These are phyloP conservation scores for Pleodorina starrii DNA, from an alignment of 139 green algal species.

Conservation along the genomic window DNA sequence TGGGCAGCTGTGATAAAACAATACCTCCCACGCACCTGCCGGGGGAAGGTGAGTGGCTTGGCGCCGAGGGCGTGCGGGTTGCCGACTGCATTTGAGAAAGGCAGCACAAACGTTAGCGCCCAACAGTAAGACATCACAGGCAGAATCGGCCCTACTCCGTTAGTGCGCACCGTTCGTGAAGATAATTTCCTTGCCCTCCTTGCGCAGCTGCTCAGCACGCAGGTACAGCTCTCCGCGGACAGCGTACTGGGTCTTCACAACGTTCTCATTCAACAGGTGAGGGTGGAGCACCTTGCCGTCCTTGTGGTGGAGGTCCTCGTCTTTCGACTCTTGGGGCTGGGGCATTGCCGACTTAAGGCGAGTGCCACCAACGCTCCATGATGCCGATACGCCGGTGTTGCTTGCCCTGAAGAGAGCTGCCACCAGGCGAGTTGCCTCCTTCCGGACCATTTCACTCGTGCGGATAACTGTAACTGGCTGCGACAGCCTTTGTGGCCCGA, in stretches of 20 bases:
- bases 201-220: constrained; percentile 85
- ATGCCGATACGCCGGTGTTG: background rate
- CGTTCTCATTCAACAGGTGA: constrained; percentile 85
- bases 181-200: constrained; percentile 91
- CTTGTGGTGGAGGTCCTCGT: constrained; percentile 60
- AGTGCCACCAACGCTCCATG: constrained; percentile 32
- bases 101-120: too few species aligned
- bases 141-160: too few species aligned
- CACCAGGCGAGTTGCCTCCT: constrained; percentile 24
- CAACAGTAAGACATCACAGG: too few species aligned
- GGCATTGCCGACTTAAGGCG: constrained; percentile 45
- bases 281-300: constrained; percentile 87
- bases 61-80: constrained; percentile 95
- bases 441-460: constrained; percentile 44
- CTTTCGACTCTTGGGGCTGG: constrained; percentile 4
- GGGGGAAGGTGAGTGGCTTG: constrained; percentile 90
- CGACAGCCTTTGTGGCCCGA: too few species aligned
- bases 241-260: constrained; percentile 82
- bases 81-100: constrained; percentile 79
- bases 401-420: constrained; percentile 7
- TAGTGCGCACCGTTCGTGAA: constrained; percentile 94
- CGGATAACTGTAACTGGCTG: too few species aligned
- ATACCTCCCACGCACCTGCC: constrained; percentile 80
- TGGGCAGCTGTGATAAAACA: too few species aligned
- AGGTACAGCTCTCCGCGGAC: constrained; percentile 95